Percentiles rank a stretch among this genome's conserved stretches.
phyloP scores from a whole-genome alignment of 768 basidiomycete species.

The Russula vinacea region DNA sequence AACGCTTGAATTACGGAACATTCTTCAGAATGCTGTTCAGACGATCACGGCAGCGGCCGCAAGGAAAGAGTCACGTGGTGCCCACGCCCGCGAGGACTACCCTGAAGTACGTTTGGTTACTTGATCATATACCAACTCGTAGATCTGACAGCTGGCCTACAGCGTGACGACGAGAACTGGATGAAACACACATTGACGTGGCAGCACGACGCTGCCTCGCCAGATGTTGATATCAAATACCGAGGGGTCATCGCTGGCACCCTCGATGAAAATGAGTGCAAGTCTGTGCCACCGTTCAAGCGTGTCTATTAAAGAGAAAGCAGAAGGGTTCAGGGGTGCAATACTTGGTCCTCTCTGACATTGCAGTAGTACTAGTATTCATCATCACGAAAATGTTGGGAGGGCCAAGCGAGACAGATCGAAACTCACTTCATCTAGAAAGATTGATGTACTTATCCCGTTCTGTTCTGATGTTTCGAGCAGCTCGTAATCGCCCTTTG shows the following conservation, averaged over 20 bases:
- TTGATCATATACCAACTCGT: constrained; percentile 2
- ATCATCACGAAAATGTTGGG: not conserved
- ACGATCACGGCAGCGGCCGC: constrained; percentile 91
- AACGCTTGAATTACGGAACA: constrained; percentile 94
- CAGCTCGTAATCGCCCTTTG: not conserved
- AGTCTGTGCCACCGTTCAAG: constrained; percentile 96
- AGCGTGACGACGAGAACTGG: constrained; percentile 93
- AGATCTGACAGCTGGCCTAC: not conserved
- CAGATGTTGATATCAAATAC: constrained; percentile 87
- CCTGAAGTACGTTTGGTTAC: constrained; percentile 63
- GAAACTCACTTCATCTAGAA: not conserved
- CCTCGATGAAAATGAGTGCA: constrained; percentile 95
- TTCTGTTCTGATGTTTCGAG: not conserved
- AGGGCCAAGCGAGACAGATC: constrained; percentile 2
- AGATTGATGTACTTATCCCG: not conserved
- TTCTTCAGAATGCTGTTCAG: constrained; percentile 92
- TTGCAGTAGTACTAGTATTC: not conserved
- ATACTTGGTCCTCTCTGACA: not conserved
- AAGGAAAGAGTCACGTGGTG: constrained; percentile 96
- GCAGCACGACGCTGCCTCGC: constrained; percentile 71
- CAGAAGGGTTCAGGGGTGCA: not conserved
- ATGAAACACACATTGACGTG: constrained; percentile 97
- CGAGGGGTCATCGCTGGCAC: constrained; percentile 81
- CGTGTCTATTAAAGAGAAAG: constrained; percentile 67
- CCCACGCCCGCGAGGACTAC: constrained; percentile 97